Percentiles rank a stretch among this genome's conserved stretches.
These are phyloP conservation scores for Hypoxylon sp. DNA, from an alignment of 2,329 filamentous ascomycete species.

Conservation along the genomic window DNA sequence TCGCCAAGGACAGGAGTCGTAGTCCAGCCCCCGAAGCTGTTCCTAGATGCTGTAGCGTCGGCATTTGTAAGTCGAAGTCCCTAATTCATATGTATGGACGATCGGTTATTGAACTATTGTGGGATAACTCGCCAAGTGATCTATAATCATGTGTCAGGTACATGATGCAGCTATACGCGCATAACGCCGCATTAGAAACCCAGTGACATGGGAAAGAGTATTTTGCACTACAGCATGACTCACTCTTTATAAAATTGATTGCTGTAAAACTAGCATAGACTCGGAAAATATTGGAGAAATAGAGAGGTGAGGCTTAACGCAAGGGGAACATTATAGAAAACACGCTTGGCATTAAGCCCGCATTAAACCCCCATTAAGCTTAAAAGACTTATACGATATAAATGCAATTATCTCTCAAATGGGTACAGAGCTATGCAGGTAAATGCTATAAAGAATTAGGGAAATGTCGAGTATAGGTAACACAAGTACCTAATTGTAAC, in stretches of 20 bases:
- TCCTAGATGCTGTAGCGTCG: not conserved
- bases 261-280: not conserved
- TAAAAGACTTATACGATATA: not conserved
- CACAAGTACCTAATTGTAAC: slow-evolving; percentile 18
- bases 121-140: not conserved
- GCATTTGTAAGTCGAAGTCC: not conserved
- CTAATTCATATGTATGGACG: not conserved
- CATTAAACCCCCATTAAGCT: too few species aligned
- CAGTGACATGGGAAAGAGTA: not conserved
- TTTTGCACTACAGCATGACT: not conserved
- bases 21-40: slow-evolving; percentile 9
- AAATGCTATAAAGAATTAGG: not conserved
- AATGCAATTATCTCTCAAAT: not conserved
- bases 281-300: not conserved
- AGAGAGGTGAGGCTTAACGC: not conserved
- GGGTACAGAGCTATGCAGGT: not conserved
- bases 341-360: not conserved
- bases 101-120: not conserved
- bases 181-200: not conserved
- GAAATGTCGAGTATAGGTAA: not conserved
- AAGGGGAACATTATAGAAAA: not conserved
- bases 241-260: not conserved
- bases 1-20: slow-evolving; percentile 30
- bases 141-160: not conserved
- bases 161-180: slow-evolving; percentile 13